phyloP scores from a whole-genome alignment of 306 rosid species.

The Sesbania bispinosa region DNA sequence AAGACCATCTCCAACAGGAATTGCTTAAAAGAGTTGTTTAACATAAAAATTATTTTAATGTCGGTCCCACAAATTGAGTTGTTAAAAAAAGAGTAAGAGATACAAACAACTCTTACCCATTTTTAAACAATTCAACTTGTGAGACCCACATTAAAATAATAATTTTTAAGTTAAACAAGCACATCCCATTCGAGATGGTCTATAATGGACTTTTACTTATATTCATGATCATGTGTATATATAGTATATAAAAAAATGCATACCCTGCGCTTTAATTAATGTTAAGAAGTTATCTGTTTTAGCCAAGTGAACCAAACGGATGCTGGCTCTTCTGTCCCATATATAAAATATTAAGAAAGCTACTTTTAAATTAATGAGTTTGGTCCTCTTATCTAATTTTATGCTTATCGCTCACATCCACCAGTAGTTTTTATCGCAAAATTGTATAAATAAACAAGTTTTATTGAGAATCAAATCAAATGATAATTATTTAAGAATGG shows the following conservation, averaged over 20 bases:
- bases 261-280: background rate
- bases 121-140: no score
- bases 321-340: background rate
- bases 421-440: background rate
- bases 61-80: no score
- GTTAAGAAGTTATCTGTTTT: background rate
- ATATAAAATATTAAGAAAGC: background rate
- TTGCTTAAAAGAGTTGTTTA: no score
- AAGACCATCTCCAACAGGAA: no score
- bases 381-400: background rate
- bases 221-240: no score
- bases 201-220: no score
- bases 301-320: background rate
- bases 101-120: no score
- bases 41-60: no score
- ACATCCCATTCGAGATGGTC: no score
- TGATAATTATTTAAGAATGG: background rate
- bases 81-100: no score
- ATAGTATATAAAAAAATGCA: background rate
- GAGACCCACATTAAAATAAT: no score
- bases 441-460: background rate
- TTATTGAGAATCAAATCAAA: background rate
- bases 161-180: no score
- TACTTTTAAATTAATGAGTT: background rate
- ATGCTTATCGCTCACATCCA: background rate